Evolutionary conservation across 176 grass and related monocot species (phyloP), one percentile per base, ranked within the genome.

Genomic region (Panicum miliaceum): DNA sequence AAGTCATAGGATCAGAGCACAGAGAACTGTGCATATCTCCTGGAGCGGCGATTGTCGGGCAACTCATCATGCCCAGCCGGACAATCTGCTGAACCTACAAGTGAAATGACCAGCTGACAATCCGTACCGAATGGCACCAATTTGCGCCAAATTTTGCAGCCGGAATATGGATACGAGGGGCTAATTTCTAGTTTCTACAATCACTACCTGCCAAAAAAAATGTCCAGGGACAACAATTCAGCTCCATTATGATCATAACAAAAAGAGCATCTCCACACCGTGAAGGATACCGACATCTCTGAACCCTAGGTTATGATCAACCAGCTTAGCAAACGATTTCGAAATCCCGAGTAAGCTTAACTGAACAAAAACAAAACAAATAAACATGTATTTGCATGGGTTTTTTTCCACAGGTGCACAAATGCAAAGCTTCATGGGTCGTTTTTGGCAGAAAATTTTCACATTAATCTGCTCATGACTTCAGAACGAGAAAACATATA

Each of bases 351-450:
- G 38, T n/a, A 62, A 20, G 29, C 27, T n/a, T 53, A 29, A 60
- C 52, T 12, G 38, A 20, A 58, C 60, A 65, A 25, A 25, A 46
- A 52, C 20, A 20, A 61, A 56, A 26, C 34, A 67, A 22, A 22
- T 18, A 22, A 43, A 37, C 10, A 27, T 80, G 47, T 18, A 73
- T 50, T 68, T 51, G 14, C 48, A 80, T 75, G 22, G 20, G 4
- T 58, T 53, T 14, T 79, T 12, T 22, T 26, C 12, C 27, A 54
- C 67, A 69, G 52, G 27, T 13, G 50, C 48, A 43, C 65, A 70
- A 29, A 22, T 59, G 42, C 8, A 75, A 76, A 36, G 69, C 80
- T 89, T 68, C 32, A 51, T 70, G 20, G 46, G 36, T 43, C 70
- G 1, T 65, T 59, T 81, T 76, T 36, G 2, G 64, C 48, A 40